phyloP scores from a whole-genome alignment of 179 eudicot species.

The Beta macrorhiza region DNA sequence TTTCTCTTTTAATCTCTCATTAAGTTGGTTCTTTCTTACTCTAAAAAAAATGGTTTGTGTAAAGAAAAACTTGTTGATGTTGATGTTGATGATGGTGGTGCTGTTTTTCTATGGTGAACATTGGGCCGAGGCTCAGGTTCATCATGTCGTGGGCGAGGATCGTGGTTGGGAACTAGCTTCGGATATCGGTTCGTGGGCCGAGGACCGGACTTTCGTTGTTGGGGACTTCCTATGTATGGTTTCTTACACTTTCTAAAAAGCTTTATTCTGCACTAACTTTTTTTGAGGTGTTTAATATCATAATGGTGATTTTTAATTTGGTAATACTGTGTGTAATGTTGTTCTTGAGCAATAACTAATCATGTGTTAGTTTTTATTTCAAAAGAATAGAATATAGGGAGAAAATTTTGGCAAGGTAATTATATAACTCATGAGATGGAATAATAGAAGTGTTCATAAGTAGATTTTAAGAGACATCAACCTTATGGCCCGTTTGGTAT shows the following conservation, averaged over 20 bases:
- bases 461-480: no score
- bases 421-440: no score
- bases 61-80: background rate
- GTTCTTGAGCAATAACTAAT: no score
- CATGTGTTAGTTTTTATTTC: no score
- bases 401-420: no score
- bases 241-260: background rate
- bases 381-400: no score
- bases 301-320: no score
- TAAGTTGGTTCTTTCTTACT: background rate
- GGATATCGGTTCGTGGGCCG: slow-evolving; percentile 57
- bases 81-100: slow-evolving; percentile 3
- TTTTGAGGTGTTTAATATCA: background rate
- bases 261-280: background rate
- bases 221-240: slow-evolving; percentile 75
- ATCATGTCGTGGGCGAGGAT: slow-evolving; percentile 75
- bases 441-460: no score
- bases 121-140: slow-evolving; percentile 40
- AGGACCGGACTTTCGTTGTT: slow-evolving; percentile 52
- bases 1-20: no score
- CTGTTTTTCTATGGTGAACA: slow-evolving; percentile 23
- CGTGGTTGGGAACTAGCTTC: slow-evolving; percentile 58
- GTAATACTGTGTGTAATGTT: no score
- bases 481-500: no score
- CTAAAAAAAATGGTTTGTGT: slow-evolving; percentile 11